Conservation (phyloP, 2,329 filamentous ascomycete species). For the Scedosporium boydii region DNA sequence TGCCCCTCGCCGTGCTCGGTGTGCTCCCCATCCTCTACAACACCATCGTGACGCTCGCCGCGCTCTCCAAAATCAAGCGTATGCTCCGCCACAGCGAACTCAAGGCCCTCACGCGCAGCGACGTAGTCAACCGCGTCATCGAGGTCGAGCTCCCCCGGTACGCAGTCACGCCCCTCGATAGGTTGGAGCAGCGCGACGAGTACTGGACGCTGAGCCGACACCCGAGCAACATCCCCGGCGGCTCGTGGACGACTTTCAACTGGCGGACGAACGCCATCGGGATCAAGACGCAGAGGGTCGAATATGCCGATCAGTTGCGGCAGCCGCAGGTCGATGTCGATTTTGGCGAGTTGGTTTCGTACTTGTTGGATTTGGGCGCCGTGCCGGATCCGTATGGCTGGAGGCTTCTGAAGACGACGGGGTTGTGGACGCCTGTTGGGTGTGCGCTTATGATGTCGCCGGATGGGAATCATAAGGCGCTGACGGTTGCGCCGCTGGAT, state of each 20-base stretch:
- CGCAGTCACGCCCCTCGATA: conserved; percentile 51
- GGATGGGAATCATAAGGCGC: conserved; percentile 35
- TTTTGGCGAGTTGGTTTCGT: conserved; percentile 52
- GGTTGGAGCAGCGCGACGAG: conserved; percentile 38
- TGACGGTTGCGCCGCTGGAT: conserved; percentile 45
- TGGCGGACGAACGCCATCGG: conserved; percentile 56
- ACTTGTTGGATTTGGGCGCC: conserved; percentile 54
- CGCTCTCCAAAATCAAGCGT: conserved; percentile 49
- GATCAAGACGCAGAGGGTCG: conserved; percentile 50
- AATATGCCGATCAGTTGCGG: conserved; percentile 48
- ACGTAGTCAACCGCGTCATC: conserved; percentile 56
- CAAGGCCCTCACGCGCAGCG: conserved; percentile 50
- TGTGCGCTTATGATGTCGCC: conserved; percentile 47
- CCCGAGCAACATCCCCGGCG: conserved; percentile 46
- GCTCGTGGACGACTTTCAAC: conserved; percentile 56
- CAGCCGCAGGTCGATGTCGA: conserved; percentile 42
- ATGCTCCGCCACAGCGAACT: conserved; percentile 47
- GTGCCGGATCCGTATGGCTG: conserved; percentile 50
- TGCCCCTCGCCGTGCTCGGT: conserved; percentile 49
- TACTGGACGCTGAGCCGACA: conserved; percentile 49
- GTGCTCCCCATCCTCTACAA: conserved; percentile 60
- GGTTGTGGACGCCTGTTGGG: conserved; percentile 51
- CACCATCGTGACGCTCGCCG: conserved; percentile 48
- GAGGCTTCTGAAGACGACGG: conserved; percentile 44
- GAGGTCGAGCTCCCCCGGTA: conserved; percentile 58